Evolutionary conservation across 306 rosid species (phyloP).

Genomic region (Citrullus mucosospermus): DNA sequence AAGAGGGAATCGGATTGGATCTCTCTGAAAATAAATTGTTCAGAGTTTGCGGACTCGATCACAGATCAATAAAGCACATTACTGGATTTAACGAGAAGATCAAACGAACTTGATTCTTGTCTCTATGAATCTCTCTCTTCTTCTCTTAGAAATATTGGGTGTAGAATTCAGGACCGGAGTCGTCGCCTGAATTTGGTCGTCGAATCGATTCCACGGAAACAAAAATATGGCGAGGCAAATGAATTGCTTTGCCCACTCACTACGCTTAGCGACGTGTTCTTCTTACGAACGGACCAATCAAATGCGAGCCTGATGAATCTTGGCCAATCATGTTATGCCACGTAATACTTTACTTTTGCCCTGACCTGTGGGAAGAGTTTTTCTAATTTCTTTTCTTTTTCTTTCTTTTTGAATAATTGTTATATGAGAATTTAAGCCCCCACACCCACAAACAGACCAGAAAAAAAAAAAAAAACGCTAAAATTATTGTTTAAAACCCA

Average conservation of each 20-base stretch:
- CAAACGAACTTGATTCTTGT: background rate
- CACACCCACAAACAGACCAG: no score
- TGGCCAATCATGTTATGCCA: constrained; percentile 27
- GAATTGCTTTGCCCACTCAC: background rate
- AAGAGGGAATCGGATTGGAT: constrained; percentile 14
- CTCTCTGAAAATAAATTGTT: constrained; percentile 6
- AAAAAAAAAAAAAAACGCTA: no score
- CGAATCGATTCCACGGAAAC: constrained; percentile 15
- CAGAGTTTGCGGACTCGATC: background rate
- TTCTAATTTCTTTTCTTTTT: no score
- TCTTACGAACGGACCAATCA: constrained; percentile 42
- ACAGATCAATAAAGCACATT: background rate
- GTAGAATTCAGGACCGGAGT: background rate
- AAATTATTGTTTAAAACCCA: no score
- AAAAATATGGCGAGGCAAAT: constrained; percentile 2
- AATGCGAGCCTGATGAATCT: constrained; percentile 2
- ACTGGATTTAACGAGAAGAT: constrained; percentile 5
- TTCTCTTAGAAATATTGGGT: background rate
- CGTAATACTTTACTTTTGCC: constrained; percentile 6
- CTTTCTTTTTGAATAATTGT: no score
- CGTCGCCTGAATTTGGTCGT: constrained; percentile 8
- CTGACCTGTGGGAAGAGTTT: background rate
- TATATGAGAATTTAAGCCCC: no score
- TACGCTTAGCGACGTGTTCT: constrained; percentile 52
- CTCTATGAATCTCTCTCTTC: background rate